Conservation (phyloP, 2,329 filamentous ascomycete species). For the Diaporthe citri region DNA sequence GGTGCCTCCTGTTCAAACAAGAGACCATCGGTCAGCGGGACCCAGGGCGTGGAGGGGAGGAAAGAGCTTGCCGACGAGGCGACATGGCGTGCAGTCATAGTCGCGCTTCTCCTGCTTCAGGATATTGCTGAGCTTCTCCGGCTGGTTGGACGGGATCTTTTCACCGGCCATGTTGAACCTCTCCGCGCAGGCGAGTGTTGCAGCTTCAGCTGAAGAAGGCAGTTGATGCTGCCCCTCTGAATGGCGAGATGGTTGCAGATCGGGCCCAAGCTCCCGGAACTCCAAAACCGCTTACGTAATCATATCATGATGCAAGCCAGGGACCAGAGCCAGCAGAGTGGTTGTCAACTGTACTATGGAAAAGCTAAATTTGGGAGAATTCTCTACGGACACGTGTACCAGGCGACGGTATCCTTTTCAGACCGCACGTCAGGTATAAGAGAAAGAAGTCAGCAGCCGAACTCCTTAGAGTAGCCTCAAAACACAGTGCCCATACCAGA, state of each 20-base stretch:
- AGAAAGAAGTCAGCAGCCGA: no score
- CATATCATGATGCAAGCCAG: neutral
- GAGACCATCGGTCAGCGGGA: conserved; percentile 1
- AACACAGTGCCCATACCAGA: no score
- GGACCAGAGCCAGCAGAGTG: neutral
- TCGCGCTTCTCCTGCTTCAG: conserved; percentile 65
- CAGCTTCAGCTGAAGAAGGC: neutral
- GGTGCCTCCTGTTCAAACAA: conserved; percentile 69
- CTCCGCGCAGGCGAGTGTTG: neutral
- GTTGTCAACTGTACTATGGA: no score
- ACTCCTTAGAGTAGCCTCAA: no score
- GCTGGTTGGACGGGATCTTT: conserved; percentile 67
- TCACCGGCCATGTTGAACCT: conserved; percentile 57
- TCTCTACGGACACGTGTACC: no score
- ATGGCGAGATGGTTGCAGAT: neutral
- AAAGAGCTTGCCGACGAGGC: conserved; percentile 72
- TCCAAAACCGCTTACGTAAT: conserved; percentile 9
- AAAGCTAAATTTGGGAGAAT: no score
- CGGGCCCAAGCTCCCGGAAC: neutral
- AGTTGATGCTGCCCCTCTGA: neutral
- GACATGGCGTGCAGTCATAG: conserved; percentile 79
- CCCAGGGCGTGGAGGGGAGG: neutral
- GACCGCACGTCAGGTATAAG: no score
- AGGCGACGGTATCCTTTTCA: no score
- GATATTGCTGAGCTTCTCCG: conserved; percentile 71